Evolutionary conservation across 2,329 filamentous ascomycete genomes (phyloP).

Genomic region (Trichoderma breve): DNA sequence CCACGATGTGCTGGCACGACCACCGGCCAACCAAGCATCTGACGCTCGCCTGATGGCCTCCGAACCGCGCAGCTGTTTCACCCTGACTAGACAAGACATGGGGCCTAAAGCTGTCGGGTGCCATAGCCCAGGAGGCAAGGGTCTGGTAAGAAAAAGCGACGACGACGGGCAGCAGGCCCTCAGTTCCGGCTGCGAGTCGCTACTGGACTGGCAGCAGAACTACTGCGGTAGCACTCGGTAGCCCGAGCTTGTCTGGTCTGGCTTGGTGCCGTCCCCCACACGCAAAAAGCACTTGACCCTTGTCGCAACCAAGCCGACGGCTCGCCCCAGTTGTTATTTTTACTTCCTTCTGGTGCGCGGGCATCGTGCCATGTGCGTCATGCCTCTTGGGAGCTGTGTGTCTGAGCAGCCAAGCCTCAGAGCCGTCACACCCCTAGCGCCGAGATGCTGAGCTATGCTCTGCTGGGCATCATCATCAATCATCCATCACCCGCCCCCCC

Average conservation of each 20-base stretch:
- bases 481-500: slow-evolving; percentile 1
- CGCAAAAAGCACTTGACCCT: slow-evolving; percentile 1
- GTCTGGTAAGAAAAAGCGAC: not conserved
- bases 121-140: not conserved
- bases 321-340: slow-evolving; percentile 23
- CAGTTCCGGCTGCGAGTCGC: not conserved
- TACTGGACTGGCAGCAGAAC: not conserved
- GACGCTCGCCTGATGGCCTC: slow-evolving; percentile 8
- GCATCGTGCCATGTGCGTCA: slow-evolving; percentile 23
- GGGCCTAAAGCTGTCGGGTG: not conserved
- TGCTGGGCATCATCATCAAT: slow-evolving; percentile 12
- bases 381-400: slow-evolving; percentile 13
- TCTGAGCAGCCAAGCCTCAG: slow-evolving; percentile 15
- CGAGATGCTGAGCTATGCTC: not conserved
- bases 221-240: slow-evolving; percentile 6
- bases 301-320: slow-evolving; percentile 18
- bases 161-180: slow-evolving; percentile 2
- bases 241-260: slow-evolving; percentile 5
- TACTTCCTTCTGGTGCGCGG: slow-evolving; percentile 21
- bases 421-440: slow-evolving; percentile 16
- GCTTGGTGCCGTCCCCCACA: slow-evolving; percentile 16
- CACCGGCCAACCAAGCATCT: slow-evolving; percentile 11
- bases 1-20: slow-evolving; percentile 15
- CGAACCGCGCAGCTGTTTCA: slow-evolving; percentile 15
- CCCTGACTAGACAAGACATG: not conserved